phyloP scores from a whole-genome alignment of 345 rosid species.

The Schrenkiella parvula region DNA sequence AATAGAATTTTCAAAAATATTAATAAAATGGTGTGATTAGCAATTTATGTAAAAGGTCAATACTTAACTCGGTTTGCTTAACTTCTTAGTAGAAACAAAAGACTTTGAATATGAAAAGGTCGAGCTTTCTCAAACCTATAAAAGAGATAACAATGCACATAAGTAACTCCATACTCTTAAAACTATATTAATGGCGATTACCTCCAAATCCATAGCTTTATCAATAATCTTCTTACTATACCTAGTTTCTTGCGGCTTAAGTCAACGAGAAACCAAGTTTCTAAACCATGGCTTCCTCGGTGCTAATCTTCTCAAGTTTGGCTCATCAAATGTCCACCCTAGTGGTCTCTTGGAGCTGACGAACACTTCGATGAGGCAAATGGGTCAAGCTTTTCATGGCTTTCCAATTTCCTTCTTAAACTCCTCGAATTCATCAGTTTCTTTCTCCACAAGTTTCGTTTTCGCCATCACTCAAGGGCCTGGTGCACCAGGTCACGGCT shows the following conservation, averaged over 20 bases:
- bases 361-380: constrained; percentile 33
- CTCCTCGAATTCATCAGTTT: constrained; percentile 6
- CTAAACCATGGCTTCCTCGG: constrained; percentile 42
- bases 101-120: constrained; percentile 7
- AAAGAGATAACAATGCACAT: not conserved
- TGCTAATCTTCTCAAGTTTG: constrained; percentile 37
- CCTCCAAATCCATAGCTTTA: constrained; percentile 6
- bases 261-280: constrained; percentile 33
- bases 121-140: constrained; percentile 3
- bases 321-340: constrained; percentile 35
- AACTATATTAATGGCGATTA: not conserved
- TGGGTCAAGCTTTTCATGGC: constrained; percentile 47
- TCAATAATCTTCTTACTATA: not conserved
- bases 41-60: constrained; percentile 14
- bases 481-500: constrained; percentile 38
- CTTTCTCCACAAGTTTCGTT: constrained; percentile 42
- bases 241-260: constrained; percentile 13
- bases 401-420: constrained; percentile 33
- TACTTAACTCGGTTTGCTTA: not conserved
- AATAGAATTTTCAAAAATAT: not conserved
- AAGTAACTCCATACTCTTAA: not conserved
- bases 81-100: constrained; percentile 14
- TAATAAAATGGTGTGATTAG: not conserved
- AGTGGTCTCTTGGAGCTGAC: constrained; percentile 60
- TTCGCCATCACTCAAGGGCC: constrained; percentile 35